Evolutionary conservation across 805 yeast species (phyloP), one percentile per base, ranked within the genome.

Genomic region (Dipodascus geniculatus): DNA sequence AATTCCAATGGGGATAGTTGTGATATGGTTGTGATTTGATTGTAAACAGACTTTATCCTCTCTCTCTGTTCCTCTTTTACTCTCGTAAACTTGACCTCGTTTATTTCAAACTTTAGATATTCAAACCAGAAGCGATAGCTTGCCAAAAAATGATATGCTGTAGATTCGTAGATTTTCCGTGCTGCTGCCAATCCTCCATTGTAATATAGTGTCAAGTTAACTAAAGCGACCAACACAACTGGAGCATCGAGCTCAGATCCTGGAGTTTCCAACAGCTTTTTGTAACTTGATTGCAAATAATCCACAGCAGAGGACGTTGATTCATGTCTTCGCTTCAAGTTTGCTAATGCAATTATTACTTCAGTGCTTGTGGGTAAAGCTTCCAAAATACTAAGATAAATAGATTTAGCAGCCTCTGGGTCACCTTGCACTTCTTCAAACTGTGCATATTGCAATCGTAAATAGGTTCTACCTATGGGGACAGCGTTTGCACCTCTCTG

Each of bases 401-500:
- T 61, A 8, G 55, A 58, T 31, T 58, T 53, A 1, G 72, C 70
- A 6, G 53, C 53, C 3, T 58, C 61, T 8, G 54, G 16, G 16
- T 65, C 58, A 2, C 66, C 67, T 31, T 42, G 56, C 1, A 61
- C 49, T 51, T 66, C 68, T 42, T 61, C 62, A 44, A 65, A 62
- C 22, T 55, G 53, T 14, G 73, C 74, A 49, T 58, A 65, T 19
- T 62, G 61, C n/a, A 62, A 61, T 42, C 69, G 60, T 14, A 61
- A 48, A 22, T 55, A 60, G 8, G 58, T 58, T 22, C 63, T 55
- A 16, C 62, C 65, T 14, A 58, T 54, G 2, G 68, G 71, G 3
- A 63, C 55, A 22, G 57, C 44, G 54, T 73, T 63, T 42, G 74
- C 67, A 1, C 84, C 89, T 59, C 76, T 72, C 48, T 74, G 66